Evolutionary conservation across 163 green algal species (phyloP).

Genomic region (Coccomyxa subellipsoidea): DNA sequence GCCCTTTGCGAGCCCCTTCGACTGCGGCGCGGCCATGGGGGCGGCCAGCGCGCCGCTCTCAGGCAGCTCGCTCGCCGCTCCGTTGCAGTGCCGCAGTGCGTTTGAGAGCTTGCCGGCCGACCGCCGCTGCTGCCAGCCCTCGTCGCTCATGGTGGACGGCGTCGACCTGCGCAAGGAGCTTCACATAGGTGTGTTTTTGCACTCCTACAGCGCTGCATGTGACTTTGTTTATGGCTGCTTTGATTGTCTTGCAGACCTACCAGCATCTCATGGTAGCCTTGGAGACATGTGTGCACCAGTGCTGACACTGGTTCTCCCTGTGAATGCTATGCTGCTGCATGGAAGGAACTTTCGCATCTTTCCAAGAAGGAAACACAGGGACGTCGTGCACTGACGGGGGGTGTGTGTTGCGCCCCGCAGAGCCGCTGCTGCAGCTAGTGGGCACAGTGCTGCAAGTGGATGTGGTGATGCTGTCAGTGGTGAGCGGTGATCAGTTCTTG

Average conservation of each 20-base stretch:
- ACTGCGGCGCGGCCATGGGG: background rate
- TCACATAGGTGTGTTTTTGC: background rate
- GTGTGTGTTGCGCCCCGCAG: background rate
- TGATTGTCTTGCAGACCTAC: too few species aligned
- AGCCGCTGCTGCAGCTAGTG: slow-evolving; percentile 4
- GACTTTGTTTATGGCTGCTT: background rate
- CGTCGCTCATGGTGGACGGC: background rate
- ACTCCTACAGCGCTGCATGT: background rate
- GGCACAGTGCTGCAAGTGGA: slow-evolving; percentile 2
- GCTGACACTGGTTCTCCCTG: too few species aligned
- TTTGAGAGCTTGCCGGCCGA: background rate
- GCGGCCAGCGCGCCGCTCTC: background rate
- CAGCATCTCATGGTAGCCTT: too few species aligned
- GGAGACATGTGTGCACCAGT: too few species aligned
- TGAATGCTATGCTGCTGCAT: too few species aligned
- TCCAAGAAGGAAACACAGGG: too few species aligned
- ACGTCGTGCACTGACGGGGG: background rate
- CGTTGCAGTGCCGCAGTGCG: background rate
- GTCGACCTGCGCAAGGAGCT: slow-evolving; percentile 2
- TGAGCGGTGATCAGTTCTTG: background rate
- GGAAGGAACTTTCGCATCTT: too few species aligned
- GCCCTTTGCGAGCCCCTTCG: background rate
- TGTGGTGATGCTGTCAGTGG: background rate
- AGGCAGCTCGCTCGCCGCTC: too few species aligned
- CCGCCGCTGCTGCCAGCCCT: background rate